Evolutionary conservation across 805 yeast species (phyloP).

Genomic region (Suhomyces emberorum): DNA sequence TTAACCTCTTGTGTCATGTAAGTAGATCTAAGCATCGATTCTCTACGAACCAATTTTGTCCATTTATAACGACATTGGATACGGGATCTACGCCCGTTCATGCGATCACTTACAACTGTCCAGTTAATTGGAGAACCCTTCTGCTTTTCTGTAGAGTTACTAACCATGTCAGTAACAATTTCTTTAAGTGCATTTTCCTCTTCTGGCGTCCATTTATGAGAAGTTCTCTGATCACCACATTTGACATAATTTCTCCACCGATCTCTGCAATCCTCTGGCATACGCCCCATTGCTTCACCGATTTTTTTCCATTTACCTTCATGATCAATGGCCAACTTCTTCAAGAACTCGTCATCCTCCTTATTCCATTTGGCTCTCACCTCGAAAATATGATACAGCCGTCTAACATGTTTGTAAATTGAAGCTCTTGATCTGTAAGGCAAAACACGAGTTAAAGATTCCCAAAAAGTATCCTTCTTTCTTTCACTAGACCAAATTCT

Average conservation of each 20-base stretch:
- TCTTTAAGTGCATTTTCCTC: slow-evolving; percentile 63
- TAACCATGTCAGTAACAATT: slow-evolving; percentile 51
- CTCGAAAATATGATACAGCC: slow-evolving; percentile 83
- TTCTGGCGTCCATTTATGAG: slow-evolving; percentile 73
- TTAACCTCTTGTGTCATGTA: slow-evolving; percentile 33
- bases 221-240: slow-evolving; percentile 75
- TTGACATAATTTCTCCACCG: slow-evolving; percentile 94
- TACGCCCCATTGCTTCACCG: slow-evolving; percentile 76
- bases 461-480: slow-evolving; percentile 89
- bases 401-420: slow-evolving; percentile 86
- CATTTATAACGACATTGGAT: slow-evolving; percentile 96
- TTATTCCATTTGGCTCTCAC: slow-evolving; percentile 89
- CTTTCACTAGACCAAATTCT: slow-evolving; percentile 87
- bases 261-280: slow-evolving; percentile 98
- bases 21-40: slow-evolving; percentile 32
- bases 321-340: slow-evolving; percentile 57
- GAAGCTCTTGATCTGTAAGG: slow-evolving; percentile 88
- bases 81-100: slow-evolving; percentile 86
- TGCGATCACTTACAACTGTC: slow-evolving; percentile 85
- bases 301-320: slow-evolving; percentile 88
- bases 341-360: slow-evolving; percentile 71
- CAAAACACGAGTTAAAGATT: slow-evolving; percentile 67
- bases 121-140: slow-evolving; percentile 63
- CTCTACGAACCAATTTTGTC: slow-evolving; percentile 73
- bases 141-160: slow-evolving; percentile 13